Evolutionary conservation across 2,329 filamentous ascomycete genomes (phyloP), one percentile per base, ranked within the genome.

Genomic region (Exophiala sp.): DNA sequence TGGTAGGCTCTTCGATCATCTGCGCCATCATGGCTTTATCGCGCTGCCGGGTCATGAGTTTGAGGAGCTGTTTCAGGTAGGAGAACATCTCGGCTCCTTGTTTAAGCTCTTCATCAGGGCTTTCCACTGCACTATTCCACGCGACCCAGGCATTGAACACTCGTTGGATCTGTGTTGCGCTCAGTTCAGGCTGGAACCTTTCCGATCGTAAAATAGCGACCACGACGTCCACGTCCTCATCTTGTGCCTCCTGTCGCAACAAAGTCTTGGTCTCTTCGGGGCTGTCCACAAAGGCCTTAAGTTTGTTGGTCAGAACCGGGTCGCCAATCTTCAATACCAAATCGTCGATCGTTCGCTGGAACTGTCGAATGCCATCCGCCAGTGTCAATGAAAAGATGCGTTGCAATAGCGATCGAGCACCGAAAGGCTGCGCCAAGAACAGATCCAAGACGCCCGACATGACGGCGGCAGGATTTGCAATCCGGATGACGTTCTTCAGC

Each of bases 21-120:
- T 83, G 81, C 47, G 96, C 75, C 91, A 98, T 97, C 90, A 95
- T 96, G 24, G 83, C 76, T 80, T 98, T 98, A 67, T 98, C 93
- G 41, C 91, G 80, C 64, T 95, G 88, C 42, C 93, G 80, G 9
- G 88, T 91, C 68, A 89, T 86, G 27, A 98, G 76, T 72, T 97
- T 97, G 64, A 97, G 75, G 29, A 96, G 78, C 66, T 96, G 91
- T 71, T 98, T 98, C 60, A 98, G 75, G 62, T 95, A 85, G 1
- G 91, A 94, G 66, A 96, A 98, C 42, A 95, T 80, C 64, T 95
- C 83, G 0, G 91, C 93, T 1, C 89, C 90, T 65, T 91, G 82
- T 63, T 86, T 86, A 70, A 96, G 81, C 65, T 95, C 88, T 52
- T 87, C 83, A 60, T 97, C 89, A 16, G 89, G 75, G 64, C 94